Evolutionary conservation across 345 rosid genomes (phyloP).

Genomic region (Bruguiera gymnorhiza): DNA sequence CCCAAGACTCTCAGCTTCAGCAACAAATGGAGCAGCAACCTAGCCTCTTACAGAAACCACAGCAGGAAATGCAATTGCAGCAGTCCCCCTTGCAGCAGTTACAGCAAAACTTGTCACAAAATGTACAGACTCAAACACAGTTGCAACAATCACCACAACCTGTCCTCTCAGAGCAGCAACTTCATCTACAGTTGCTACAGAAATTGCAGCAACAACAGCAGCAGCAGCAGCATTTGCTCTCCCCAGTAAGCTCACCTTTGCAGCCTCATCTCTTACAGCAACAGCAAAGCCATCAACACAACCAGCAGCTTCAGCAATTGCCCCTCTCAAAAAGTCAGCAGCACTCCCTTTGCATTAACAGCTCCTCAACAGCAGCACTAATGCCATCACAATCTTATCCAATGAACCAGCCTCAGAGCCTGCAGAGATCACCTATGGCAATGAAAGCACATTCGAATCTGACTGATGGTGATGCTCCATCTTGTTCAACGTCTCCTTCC

Average conservation of each 20-base stretch:
- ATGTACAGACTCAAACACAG: constrained; percentile 52
- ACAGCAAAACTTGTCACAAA: constrained; percentile 56
- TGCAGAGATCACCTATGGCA: constrained; percentile 44
- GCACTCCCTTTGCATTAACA: constrained; percentile 52
- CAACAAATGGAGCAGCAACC: constrained; percentile 67
- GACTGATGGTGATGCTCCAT: constrained; percentile 91
- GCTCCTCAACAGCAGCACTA: constrained; percentile 51
- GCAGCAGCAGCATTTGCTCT: constrained; percentile 42
- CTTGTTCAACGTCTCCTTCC: constrained; percentile 96
- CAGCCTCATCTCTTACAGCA: constrained; percentile 73
- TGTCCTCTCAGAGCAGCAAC: constrained; percentile 74
- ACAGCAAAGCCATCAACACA: constrained; percentile 46
- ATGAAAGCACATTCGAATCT: constrained; percentile 61
- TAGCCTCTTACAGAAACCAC: constrained; percentile 51
- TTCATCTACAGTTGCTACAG: constrained; percentile 61
- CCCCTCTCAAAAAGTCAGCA: constrained; percentile 57
- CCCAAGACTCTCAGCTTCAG: constrained; percentile 59
- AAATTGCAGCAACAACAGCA: constrained; percentile 56
- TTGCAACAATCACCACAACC: constrained; percentile 59
- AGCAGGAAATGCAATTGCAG: constrained; percentile 62
- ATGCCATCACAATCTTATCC: constrained; percentile 57
- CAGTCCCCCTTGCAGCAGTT: constrained; percentile 50
- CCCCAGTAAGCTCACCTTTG: constrained; percentile 53
- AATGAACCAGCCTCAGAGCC: constrained; percentile 51
- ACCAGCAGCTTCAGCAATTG: constrained; percentile 47